These are phyloP conservation scores for Phlebopus sp. DNA, from an alignment of 1,284 basidiomycete genomes.

Conservation along the genomic window DNA sequence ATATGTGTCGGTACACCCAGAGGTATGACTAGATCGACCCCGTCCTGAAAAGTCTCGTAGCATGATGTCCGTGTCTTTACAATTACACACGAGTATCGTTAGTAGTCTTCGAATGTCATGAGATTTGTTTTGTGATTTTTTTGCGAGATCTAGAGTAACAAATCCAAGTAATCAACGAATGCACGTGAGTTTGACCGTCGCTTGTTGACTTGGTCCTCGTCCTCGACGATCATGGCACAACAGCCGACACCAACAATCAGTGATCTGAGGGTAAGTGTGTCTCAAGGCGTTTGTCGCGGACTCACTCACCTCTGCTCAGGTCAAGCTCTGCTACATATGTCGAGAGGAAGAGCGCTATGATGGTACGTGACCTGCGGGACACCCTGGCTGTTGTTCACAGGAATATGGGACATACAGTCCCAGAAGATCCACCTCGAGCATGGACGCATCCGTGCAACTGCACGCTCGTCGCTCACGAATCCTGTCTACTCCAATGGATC, in stretches of 20 bases:
- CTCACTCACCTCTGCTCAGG: constrained; percentile 33
- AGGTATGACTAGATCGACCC: no score
- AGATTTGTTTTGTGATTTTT: no score
- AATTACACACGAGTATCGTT: no score
- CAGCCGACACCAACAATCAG: constrained; percentile 28
- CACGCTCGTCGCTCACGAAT: constrained; percentile 75
- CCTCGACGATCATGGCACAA: constrained; percentile 16
- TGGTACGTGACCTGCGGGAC: constrained; percentile 35
- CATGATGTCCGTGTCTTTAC: no score
- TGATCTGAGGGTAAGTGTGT: constrained; percentile 27
- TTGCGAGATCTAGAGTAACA: no score
- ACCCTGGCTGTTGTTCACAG: no score
- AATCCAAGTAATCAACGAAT: no score
- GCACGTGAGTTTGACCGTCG: neutral
- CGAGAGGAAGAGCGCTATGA: constrained; percentile 66
- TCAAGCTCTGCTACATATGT: constrained; percentile 77
- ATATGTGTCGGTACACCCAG: no score
- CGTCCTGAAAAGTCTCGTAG: no score
- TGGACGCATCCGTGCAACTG: constrained; percentile 82
- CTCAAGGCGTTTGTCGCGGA: constrained; percentile 7
- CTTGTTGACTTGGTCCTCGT: neutral
- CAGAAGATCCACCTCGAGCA: constrained; percentile 43
- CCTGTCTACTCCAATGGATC: constrained; percentile 76
- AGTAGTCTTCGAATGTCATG: no score
- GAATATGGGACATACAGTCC: constrained; percentile 30